Conservation (phyloP, 2,329 filamentous ascomycete genomes). For the Aspergillus puulaauensis region DNA sequence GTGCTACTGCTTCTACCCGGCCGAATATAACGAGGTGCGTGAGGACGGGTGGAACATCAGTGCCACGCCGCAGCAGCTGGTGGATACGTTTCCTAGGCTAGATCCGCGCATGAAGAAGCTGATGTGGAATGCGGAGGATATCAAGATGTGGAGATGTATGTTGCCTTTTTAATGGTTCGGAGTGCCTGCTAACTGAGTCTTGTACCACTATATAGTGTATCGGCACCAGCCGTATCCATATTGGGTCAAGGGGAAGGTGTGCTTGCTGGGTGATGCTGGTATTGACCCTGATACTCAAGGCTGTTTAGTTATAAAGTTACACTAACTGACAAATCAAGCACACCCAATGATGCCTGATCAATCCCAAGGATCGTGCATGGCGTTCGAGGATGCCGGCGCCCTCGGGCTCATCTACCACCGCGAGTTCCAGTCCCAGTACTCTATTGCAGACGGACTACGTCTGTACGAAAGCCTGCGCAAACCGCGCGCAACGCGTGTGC, state of each 20-base stretch:
- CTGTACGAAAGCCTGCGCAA: conserved; percentile 32
- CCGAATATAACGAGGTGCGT: conserved; percentile 19
- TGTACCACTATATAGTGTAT: conserved; percentile 18
- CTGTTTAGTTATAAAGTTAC: too few species aligned
- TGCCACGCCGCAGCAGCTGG: conserved; percentile 21
- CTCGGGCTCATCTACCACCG: conserved; percentile 37
- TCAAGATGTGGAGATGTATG: conserved; percentile 27
- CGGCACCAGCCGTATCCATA: conserved; percentile 28
- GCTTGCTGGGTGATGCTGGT: conserved; percentile 31
- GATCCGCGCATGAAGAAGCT: conserved; percentile 22
- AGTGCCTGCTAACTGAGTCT: background rate
- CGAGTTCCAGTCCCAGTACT: conserved; percentile 20
- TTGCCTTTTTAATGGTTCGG: background rate
- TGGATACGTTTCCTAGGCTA: conserved; percentile 23
- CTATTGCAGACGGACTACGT: conserved; percentile 20
- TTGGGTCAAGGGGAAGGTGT: conserved; percentile 29
- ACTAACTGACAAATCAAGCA: background rate
- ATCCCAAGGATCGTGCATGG: conserved; percentile 37
- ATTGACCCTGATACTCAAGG: background rate
- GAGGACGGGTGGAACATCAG: conserved; percentile 27
- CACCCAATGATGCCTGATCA: conserved; percentile 37
- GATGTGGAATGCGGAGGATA: conserved; percentile 25
- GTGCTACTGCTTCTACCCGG: conserved; percentile 42
- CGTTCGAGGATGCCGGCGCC: conserved; percentile 43
- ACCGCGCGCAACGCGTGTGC: conserved; percentile 28